These are phyloP conservation scores for Dioszegia aurantiaca DNA, from an alignment of 768 basidiomycete genomes.

Conservation along the genomic window DNA sequence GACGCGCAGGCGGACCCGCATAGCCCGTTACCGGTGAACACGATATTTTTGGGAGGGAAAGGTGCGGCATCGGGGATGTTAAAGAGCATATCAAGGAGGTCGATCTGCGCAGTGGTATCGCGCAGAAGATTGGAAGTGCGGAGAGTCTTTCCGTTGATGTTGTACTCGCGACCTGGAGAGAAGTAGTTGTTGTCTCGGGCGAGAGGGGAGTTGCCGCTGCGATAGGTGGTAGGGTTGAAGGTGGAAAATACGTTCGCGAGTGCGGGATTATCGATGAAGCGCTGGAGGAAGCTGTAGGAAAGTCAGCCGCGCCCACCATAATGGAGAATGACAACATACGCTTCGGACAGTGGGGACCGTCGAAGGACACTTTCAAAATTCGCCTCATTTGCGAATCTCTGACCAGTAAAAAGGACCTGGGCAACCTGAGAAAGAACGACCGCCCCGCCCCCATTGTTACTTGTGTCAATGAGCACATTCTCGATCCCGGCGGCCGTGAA, in stretches of 20 bases:
- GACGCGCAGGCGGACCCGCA: slow-evolving; percentile 29
- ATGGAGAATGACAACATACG: neutral
- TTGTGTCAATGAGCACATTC: slow-evolving; percentile 27
- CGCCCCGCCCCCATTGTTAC: slow-evolving; percentile 30
- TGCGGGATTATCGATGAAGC: slow-evolving; percentile 14
- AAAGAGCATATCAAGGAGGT: slow-evolving; percentile 13
- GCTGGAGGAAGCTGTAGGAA: slow-evolving; percentile 1
- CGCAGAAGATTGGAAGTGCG: slow-evolving; percentile 18
- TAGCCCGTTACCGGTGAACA: slow-evolving; percentile 30
- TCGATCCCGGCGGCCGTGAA: slow-evolving; percentile 21
- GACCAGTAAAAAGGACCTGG: slow-evolving; percentile 25
- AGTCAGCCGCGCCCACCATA: too few relatives aligned
- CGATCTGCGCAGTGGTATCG: slow-evolving; percentile 13
- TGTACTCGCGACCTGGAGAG: slow-evolving; percentile 17
- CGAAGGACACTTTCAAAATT: slow-evolving; percentile 27
- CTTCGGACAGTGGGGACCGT: slow-evolving; percentile 20
- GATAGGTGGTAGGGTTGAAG: slow-evolving; percentile 16
- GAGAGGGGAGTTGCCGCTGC: slow-evolving; percentile 7
- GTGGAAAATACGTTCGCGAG: neutral
- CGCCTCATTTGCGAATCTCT: slow-evolving; percentile 19
- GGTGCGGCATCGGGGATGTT: slow-evolving; percentile 20
- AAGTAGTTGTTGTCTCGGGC: slow-evolving; percentile 17
- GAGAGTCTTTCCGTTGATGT: slow-evolving; percentile 20
- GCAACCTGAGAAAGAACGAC: slow-evolving; percentile 19
- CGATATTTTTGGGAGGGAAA: slow-evolving; percentile 23